Evolutionary conservation across 805 yeast species (phyloP).

Genomic region (Yarrowia sp.): DNA sequence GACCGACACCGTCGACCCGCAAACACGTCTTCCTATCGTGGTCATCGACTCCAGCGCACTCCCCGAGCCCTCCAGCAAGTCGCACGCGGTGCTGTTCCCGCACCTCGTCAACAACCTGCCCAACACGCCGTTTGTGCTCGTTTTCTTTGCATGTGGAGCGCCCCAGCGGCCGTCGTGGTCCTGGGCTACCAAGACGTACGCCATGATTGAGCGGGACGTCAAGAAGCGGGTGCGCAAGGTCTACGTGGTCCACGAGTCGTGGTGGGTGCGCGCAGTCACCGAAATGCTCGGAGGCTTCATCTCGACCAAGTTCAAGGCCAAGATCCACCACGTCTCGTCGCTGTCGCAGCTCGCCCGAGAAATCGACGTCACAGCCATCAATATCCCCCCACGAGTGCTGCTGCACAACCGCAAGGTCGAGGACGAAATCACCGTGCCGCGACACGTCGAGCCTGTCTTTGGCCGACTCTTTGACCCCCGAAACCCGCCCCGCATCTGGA

Average conservation of each 20-base stretch:
- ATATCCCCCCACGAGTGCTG: constrained; percentile 74
- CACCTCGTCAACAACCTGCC: constrained; percentile 61
- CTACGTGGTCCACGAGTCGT: constrained; percentile 84
- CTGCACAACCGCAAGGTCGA: constrained; percentile 58
- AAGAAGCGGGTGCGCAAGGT: constrained; percentile 58
- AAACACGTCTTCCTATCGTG: constrained; percentile 65
- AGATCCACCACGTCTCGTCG: constrained; percentile 48
- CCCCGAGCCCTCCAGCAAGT: constrained; percentile 56
- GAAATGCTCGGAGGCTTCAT: constrained; percentile 67
- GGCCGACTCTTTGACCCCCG: constrained; percentile 33
- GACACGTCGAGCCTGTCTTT: constrained; percentile 39
- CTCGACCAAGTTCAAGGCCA: constrained; percentile 46
- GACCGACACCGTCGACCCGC: constrained; percentile 65
- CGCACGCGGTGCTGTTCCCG: constrained; percentile 53
- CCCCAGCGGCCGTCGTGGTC: constrained; percentile 60
- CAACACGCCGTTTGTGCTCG: constrained; percentile 56
- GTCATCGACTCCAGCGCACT: constrained; percentile 80
- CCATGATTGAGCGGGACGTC: constrained; percentile 55
- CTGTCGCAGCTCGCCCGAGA: constrained; percentile 55
- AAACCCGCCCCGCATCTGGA: constrained; percentile 41
- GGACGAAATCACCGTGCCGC: constrained; percentile 52
- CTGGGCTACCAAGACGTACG: constrained; percentile 62
- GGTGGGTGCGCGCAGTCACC: constrained; percentile 78
- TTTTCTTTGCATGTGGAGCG: constrained; percentile 82
- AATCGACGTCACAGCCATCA: constrained; percentile 72